phyloP scores from a whole-genome alignment of 202 grass and related monocot species.

The Digitaria exilis region DNA sequence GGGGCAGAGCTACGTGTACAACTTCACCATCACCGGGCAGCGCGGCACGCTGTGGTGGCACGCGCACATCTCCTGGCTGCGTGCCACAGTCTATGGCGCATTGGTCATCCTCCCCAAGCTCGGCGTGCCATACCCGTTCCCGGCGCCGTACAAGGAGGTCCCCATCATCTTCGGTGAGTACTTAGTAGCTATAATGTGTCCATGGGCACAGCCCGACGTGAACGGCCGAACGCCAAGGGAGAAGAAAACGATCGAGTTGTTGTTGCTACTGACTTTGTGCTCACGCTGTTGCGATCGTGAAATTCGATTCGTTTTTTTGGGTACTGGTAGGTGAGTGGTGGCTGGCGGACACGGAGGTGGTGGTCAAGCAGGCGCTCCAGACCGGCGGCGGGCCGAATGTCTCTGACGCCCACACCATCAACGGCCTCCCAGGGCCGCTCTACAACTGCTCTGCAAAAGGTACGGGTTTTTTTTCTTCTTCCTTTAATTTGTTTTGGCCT shows the following conservation, averaged over 20 bases:
- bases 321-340: constrained; percentile 66
- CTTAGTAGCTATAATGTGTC: too few species aligned
- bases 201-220: background rate
- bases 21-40: constrained; percentile 67
- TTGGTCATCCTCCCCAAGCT: constrained; percentile 77
- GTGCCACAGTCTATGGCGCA: constrained; percentile 64
- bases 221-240: background rate
- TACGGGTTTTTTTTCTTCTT: too few species aligned
- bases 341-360: constrained; percentile 56
- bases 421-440: constrained; percentile 74
- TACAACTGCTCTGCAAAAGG: constrained; percentile 77
- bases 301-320: constrained; percentile 5
- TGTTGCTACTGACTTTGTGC: background rate
- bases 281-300: background rate
- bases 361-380: constrained; percentile 52
- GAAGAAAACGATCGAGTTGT: background rate
- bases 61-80: constrained; percentile 87
- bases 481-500: background rate
- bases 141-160: constrained; percentile 65
- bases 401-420: constrained; percentile 79
- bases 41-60: constrained; percentile 94
- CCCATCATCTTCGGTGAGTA: constrained; percentile 71
- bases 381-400: constrained; percentile 67
- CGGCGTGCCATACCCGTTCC: constrained; percentile 76
- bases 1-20: constrained; percentile 77